Base-by-base conservation (phyloP, 1,284 basidiomycete genomes). In the Phellinidium pouzarii region DNA sequence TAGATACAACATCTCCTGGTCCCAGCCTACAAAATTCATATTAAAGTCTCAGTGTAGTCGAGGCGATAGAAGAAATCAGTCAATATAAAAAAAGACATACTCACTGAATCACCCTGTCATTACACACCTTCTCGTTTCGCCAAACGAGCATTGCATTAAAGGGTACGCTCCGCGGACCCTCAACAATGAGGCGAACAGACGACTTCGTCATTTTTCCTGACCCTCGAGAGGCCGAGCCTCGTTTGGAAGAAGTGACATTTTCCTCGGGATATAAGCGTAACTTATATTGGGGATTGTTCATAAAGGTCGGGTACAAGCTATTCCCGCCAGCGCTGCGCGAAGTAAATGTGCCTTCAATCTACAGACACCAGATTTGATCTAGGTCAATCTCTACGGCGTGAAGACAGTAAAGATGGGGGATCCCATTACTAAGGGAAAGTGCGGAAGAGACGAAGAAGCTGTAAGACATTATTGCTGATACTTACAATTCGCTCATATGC, bases 201-300 rank as follows among this genome's bases (percentile, higher is more conserved):
- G 75, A 69, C 59, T 77, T 80, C 43, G 63, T 55, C 8, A 56
- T 60, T 47, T 60, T 57, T 1, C 31, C 27, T 48, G 54, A 52
- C 34, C n/a, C 14, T n/a, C 37, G 45, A 22, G 40, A 20, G 34
- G 38, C 37, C 5, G 31, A n/a, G 25, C 12, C 1, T 41, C 57
- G 1, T n/a, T 7, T 3, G n/a, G 37, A 40, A 40, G 59, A 57
- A 8, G 58, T 53, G 34, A 3, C n/a, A n/a, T n/a, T n/a, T n/a
- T n/a, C n/a, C n/a, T 67, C 63, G 0, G 77, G 67, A 51, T 73
- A 68, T 11, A 94, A 68, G 2, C 66, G 72, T 3, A 97, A 68
- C 45, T 76, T 73, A 65, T 89, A 97, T 64, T 97, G 93, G 0
- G 94, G 94, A 63, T 98, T 98, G 53, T 79, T 69, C 80, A 94